Evolutionary conservation across 1,284 basidiomycete genomes (phyloP), one percentile per base, ranked within the genome.

Genomic region (Cryptococcus sp.): DNA sequence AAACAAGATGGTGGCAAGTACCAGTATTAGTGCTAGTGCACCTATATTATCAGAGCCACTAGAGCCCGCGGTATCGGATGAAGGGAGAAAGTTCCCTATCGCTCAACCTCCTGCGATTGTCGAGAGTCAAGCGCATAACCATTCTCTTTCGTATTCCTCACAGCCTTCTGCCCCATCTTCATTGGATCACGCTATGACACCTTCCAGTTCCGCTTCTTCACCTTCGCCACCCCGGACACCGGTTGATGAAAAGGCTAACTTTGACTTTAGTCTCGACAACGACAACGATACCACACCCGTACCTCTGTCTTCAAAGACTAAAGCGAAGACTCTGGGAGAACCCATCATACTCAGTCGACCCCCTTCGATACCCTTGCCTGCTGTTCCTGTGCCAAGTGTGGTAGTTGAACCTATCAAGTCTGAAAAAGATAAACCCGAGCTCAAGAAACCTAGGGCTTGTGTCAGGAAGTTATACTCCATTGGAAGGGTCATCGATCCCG

Each of bases 221-320:
- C 69, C 72, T 7, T 66, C 66, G 7, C 71, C 71, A 16, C 74
- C 73, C 2, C 59, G 55, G 2, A 72, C 72, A 1, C 69, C 66
- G 1, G 57, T 62, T n/a, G 62, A 66, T 45, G 61, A 59, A 24
- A 45, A 42, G 28, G 48, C 46, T 48, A 48, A 11, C 10, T 43
- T 43, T 19, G 41, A 23, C 19, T 21, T 43, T 36, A n/a, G 34
- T 10, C 10, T n/a, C n/a, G n/a, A 55, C 31, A 18, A 54, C 45
- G 13, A 52, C 52, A 18, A 11, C 42, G 40, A 21, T 44, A 28
- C 50, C 16, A 46, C 50, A 11, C 47, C 50, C 18, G 36, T 34
- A 9, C 42, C 52, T 4, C 24, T 24, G 10, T n/a, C 40, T 19
- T n/a, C 16, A 18, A 28, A 37, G 14, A 39, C 53, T 22, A 22